Percentiles rank a stretch among this genome's conserved stretches.
phyloP scores from a whole-genome alignment of 306 rosid genomes.

The Trichosanthes truncata region DNA sequence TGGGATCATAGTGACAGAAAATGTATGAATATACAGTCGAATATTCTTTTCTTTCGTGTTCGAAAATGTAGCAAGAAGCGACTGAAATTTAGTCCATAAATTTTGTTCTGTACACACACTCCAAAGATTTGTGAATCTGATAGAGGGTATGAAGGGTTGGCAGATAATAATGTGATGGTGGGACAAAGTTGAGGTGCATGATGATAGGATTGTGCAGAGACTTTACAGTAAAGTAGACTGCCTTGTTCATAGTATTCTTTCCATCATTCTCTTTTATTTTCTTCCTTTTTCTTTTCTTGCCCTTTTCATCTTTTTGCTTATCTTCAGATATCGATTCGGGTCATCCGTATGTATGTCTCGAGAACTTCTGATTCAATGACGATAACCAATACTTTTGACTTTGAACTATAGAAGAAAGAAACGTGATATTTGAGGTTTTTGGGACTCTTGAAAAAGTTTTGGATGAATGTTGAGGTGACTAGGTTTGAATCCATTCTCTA shows the following conservation, averaged over 20 bases:
- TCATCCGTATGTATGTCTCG: neutral
- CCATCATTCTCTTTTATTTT: neutral
- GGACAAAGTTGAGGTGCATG: neutral
- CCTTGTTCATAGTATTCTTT: neutral
- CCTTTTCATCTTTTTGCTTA: neutral
- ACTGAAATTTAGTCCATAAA: neutral
- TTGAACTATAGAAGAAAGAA: neutral
- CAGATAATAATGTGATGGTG: slow-evolving; percentile 3
- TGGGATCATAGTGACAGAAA: neutral
- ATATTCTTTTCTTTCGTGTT: neutral
- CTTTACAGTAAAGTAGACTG: neutral
- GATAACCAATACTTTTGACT: neutral
- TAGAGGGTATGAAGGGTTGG: neutral
- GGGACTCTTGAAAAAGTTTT: neutral
- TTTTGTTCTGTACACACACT: neutral
- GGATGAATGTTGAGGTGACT: neutral
- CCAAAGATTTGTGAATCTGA: neutral
- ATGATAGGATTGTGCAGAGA: neutral
- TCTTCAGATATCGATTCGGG: neutral
- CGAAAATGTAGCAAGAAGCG: neutral
- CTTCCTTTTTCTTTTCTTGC: neutral
- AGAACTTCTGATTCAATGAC: neutral
- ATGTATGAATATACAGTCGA: neutral
- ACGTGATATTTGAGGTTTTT: neutral
- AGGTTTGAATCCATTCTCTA: neutral